phyloP scores from a whole-genome alignment of 768 basidiomycete genomes.

The Gloeostereum incarnatum region DNA sequence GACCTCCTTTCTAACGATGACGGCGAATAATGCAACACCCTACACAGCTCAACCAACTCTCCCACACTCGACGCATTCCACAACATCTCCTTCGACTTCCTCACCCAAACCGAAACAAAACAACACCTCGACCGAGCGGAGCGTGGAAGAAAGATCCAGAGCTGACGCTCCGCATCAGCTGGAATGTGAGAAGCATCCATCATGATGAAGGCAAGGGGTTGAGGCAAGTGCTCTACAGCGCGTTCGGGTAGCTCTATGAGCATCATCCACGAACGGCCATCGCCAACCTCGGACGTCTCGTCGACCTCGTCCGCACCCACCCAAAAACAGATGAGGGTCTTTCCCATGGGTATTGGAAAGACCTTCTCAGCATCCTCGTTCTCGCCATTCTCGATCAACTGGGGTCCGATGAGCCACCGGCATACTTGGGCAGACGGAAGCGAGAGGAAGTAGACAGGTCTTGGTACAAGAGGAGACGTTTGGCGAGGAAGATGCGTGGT shows the following conservation, averaged over 20 bases:
- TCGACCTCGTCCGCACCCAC: slow-evolving; percentile 37
- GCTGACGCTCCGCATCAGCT: slow-evolving; percentile 55
- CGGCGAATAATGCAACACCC: slow-evolving; percentile 41
- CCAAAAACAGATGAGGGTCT: too few relatives aligned
- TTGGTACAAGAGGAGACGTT: too few relatives aligned
- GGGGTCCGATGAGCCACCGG: slow-evolving; percentile 1
- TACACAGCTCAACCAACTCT: slow-evolving; percentile 40
- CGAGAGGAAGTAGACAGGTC: too few relatives aligned
- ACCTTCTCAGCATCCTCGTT: slow-evolving; percentile 58
- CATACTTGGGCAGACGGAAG: slow-evolving; percentile 9
- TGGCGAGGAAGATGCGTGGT: slow-evolving; percentile 9
- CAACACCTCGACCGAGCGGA: slow-evolving; percentile 25
- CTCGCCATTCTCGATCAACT: slow-evolving; percentile 50
- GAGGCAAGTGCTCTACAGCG: slow-evolving; percentile 53
- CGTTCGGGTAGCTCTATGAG: slow-evolving; percentile 61
- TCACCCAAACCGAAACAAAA: slow-evolving; percentile 14
- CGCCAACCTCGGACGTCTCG: slow-evolving; percentile 44
- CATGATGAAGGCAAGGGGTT: slow-evolving; percentile 60
- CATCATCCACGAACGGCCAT: slow-evolving; percentile 66
- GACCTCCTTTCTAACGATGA: slow-evolving; percentile 32
- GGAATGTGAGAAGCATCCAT: slow-evolving; percentile 60
- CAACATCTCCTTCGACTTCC: slow-evolving; percentile 24
- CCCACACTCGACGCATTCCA: slow-evolving; percentile 51
- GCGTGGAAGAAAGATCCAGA: slow-evolving; percentile 52
- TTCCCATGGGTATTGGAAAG: slow-evolving; percentile 68